Base-by-base conservation (phyloP, 371 early-diverging fungal species). In the Choanephora cucurbitarum region DNA sequence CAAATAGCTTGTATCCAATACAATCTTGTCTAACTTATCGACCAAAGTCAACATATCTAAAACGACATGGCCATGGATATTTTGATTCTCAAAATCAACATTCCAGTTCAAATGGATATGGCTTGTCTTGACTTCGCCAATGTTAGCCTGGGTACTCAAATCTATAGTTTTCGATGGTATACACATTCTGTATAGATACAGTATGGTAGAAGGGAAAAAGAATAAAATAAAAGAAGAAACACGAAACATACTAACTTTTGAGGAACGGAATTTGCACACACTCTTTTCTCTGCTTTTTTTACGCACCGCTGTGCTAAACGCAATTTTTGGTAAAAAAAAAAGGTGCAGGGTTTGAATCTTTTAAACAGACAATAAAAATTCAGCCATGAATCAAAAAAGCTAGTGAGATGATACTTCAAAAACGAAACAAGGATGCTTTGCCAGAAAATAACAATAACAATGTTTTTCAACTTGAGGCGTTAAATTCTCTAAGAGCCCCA, bases 1-100 rank as follows among this genome's bases (percentile, higher is more conserved):
- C 33, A 92, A 68, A 64, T 79, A 80, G 55, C 82, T 85, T 11
- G 92, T 89, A 72, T 95, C 94, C 44, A 95, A 78, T 24, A 92
- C 77, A n/a, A 93, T 72, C 61, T 87, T 72, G 13, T 69, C 46
- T 23, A 86, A 82, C 46, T 77, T 61, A 45, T 80, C 73, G 14
- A 69, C 64, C 19, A 82, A 42, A 22, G 83, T 75, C 34, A 64
- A 55, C 43, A 90, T 60, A 17, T 73, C 72, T 32, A 91, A 81
- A 15, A 77, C 60, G 8, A 85, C 96, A 17, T 63, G 58, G 33
- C 94, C 96, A 14, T 59, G 47, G 10, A 97, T 70, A 32, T 77
- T 69, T 66, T 88, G 82, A 49, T 62, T 48, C 15, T 73, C 73
- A 73, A 97, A 97, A 65, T 94, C 90, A 50, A 90, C 89, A 8